Evolutionary conservation across 1,284 basidiomycete genomes (phyloP).

Genomic region (Tilletia horrida): DNA sequence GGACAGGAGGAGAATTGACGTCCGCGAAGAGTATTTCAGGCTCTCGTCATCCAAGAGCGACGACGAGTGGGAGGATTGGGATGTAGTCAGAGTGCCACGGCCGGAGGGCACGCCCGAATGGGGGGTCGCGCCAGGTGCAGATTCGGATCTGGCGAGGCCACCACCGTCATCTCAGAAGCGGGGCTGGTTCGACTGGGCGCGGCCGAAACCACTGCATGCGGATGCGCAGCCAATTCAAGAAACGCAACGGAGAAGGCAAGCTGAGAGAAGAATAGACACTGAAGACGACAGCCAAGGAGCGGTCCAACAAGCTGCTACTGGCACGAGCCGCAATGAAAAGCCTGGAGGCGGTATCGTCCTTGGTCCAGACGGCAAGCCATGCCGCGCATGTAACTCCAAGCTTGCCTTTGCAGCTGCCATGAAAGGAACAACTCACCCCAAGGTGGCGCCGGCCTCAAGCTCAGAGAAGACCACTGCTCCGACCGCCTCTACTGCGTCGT

Average conservation of each 20-base stretch:
- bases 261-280: neutral
- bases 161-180: neutral
- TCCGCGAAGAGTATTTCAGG: slow-evolving; percentile 84
- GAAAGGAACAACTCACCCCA: slow-evolving; percentile 27
- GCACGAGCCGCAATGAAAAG: neutral
- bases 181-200: slow-evolving; percentile 11
- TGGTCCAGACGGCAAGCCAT: slow-evolving; percentile 53
- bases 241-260: slow-evolving; percentile 9
- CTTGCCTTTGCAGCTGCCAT: slow-evolving; percentile 48
- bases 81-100: slow-evolving; percentile 76
- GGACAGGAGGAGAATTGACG: slow-evolving; percentile 80
- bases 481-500: neutral
- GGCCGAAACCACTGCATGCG: slow-evolving; percentile 15
- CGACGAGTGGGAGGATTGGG: slow-evolving; percentile 76
- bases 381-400: slow-evolving; percentile 51
- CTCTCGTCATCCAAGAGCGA: slow-evolving; percentile 59
- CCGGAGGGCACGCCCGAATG: slow-evolving; percentile 81
- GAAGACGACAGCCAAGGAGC: slow-evolving; percentile 3
- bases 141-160: neutral
- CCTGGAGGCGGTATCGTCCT: slow-evolving; percentile 33
- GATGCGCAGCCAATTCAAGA: slow-evolving; percentile 20
- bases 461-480: slow-evolving; percentile 12
- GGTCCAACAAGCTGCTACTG: neutral
- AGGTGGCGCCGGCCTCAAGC: neutral
- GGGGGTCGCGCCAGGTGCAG: slow-evolving; percentile 67